Evolutionary conservation across 352 stramenopile species (phyloP).

Genomic region (Phytophthora cryptogea): DNA sequence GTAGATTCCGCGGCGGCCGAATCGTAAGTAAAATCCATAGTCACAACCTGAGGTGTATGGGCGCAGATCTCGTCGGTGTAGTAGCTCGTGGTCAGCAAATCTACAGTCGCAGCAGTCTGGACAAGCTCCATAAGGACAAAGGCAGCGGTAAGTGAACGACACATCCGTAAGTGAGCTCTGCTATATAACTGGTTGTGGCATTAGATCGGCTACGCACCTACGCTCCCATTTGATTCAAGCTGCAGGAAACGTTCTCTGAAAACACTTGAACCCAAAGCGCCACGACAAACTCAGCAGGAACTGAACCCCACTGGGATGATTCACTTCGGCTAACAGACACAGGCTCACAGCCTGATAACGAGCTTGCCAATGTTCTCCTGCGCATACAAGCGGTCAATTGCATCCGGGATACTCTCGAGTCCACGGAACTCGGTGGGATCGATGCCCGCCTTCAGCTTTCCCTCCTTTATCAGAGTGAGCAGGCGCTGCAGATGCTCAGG

Average conservation of each 20-base stretch:
- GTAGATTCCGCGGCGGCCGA: slow-evolving; percentile 3
- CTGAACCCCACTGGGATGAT: slow-evolving; percentile 3
- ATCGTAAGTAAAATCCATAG: slow-evolving; percentile 20
- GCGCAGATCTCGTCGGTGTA: slow-evolving; percentile 5
- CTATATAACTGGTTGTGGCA: neutral
- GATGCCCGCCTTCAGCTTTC: slow-evolving; percentile 59
- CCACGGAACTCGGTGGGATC: slow-evolving; percentile 47
- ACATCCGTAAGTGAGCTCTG: slow-evolving; percentile 4
- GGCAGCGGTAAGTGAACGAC: neutral
- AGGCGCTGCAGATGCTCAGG: slow-evolving; percentile 39
- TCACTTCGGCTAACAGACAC: neutral
- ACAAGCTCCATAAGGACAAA: neutral
- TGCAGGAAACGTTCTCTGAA: too few relatives aligned
- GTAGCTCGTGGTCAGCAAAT: slow-evolving; percentile 17
- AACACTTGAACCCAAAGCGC: neutral
- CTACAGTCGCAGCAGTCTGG: neutral
- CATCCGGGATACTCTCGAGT: slow-evolving; percentile 60
- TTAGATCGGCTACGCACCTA: slow-evolving; percentile 5
- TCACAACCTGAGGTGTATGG: slow-evolving; percentile 7
- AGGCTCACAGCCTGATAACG: slow-evolving; percentile 53
- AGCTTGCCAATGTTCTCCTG: slow-evolving; percentile 85
- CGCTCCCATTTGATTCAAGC: slow-evolving; percentile 1
- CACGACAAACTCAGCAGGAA: neutral
- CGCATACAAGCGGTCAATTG: slow-evolving; percentile 63
- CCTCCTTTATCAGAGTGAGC: slow-evolving; percentile 49